Conservation (phyloP, 768 basidiomycete genomes). For the Lentinula detonsa region DNA sequence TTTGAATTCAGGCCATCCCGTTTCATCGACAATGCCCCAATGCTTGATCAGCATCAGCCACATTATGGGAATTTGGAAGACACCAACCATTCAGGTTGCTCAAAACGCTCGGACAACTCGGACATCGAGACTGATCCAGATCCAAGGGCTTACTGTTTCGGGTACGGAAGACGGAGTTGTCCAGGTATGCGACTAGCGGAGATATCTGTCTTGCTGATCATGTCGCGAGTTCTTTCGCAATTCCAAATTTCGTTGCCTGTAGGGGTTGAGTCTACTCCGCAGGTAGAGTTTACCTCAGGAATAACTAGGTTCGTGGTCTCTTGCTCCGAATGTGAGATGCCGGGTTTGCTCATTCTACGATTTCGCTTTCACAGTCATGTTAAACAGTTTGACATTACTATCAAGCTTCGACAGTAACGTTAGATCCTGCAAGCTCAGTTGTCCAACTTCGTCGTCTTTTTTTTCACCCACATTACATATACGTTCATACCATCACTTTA, state of each 20-base stretch:
- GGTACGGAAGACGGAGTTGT: conserved; percentile 26
- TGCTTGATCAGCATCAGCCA: neutral
- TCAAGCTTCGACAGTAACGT: neutral
- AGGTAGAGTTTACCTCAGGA: conserved; percentile 22
- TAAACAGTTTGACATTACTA: conserved; percentile 13
- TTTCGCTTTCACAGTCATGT: conserved; percentile 10
- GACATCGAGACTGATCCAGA: conserved; percentile 19
- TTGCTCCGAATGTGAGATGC: neutral
- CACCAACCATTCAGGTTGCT: neutral
- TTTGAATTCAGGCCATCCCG: conserved; percentile 32
- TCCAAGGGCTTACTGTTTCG: conserved; percentile 25
- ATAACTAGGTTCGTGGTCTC: conserved; percentile 21
- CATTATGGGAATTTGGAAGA: neutral
- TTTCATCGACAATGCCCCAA: conserved; percentile 13
- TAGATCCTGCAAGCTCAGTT: too few relatives aligned
- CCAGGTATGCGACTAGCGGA: conserved; percentile 28
- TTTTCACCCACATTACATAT: too few relatives aligned
- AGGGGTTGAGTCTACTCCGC: conserved; percentile 3
- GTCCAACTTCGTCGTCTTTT: too few relatives aligned
- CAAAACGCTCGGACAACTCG: conserved; percentile 1
- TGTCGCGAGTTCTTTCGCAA: conserved; percentile 24
- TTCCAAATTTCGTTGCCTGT: conserved; percentile 21
- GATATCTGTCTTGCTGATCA: conserved; percentile 22
- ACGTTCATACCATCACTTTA: too few relatives aligned
- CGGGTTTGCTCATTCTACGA: neutral